Percentiles rank a stretch among this genome's conserved stretches.
Evolutionary conservation across 2,329 filamentous ascomycete genomes (phyloP).

Genomic region (Penicillium occitanis): DNA sequence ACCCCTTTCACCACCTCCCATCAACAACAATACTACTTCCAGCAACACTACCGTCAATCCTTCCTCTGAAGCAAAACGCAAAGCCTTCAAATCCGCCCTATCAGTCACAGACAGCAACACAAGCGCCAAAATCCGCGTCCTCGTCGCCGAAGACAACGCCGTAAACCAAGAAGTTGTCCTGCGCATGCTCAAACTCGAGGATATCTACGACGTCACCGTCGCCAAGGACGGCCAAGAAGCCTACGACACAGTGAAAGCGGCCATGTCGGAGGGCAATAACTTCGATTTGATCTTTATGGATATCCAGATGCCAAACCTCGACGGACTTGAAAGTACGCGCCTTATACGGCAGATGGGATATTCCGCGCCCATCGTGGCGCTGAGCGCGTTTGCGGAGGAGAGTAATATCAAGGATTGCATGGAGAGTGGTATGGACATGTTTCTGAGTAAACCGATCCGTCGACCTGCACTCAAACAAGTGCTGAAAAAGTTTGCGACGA

Average conservation of each 20-base stretch:
- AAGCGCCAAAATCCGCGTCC: constrained; percentile 67
- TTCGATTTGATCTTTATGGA: constrained; percentile 97
- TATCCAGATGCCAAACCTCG: constrained; percentile 89
- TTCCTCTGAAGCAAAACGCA: constrained; percentile 5
- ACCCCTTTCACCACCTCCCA: constrained; percentile 14
- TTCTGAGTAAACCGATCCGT: constrained; percentile 73
- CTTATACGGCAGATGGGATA: constrained; percentile 86
- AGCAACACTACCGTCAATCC: not conserved
- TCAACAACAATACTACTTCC: not conserved
- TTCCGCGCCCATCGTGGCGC: constrained; percentile 80
- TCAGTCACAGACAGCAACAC: constrained; percentile 60
- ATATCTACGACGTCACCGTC: constrained; percentile 71
- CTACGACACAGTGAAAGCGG: constrained; percentile 78
- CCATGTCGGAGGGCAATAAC: constrained; percentile 68
- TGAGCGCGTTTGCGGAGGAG: constrained; percentile 88
- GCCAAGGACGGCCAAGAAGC: constrained; percentile 86
- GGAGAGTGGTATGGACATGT: constrained; percentile 90
- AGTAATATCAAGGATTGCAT: constrained; percentile 84
- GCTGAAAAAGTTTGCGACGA: constrained; percentile 74
- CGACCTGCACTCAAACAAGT: constrained; percentile 84
- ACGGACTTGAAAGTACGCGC: constrained; percentile 81
- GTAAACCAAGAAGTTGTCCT: constrained; percentile 63
- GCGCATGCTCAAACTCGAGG: constrained; percentile 58
- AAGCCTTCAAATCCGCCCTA: constrained; percentile 39
- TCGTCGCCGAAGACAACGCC: constrained; percentile 80